These are phyloP conservation scores for Penicillium glabrum DNA, from an alignment of 2,329 filamentous ascomycete genomes.

Conservation along the genomic window DNA sequence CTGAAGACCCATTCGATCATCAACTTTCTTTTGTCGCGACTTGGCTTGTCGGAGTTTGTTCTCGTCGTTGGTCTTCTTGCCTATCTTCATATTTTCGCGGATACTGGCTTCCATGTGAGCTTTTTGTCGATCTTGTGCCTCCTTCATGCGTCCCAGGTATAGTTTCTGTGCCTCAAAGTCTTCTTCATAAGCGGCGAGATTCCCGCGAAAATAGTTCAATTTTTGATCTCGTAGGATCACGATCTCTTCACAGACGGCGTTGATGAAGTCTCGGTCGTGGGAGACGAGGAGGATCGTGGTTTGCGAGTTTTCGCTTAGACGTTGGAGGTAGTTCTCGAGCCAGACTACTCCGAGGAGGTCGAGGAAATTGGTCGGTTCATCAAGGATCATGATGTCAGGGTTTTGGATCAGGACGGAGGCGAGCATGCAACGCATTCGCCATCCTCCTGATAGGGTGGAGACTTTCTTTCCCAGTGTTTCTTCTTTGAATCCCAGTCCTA, in stretches of 20 bases:
- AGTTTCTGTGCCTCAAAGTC: slow-evolving; percentile 64
- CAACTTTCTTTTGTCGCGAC: slow-evolving; percentile 78
- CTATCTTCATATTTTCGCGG: slow-evolving; percentile 69
- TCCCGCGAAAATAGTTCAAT: slow-evolving; percentile 73
- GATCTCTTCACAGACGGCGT: slow-evolving; percentile 72
- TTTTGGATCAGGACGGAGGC: slow-evolving; percentile 68
- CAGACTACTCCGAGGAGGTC: slow-evolving; percentile 82
- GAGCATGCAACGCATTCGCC: slow-evolving; percentile 69
- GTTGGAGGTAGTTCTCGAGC: slow-evolving; percentile 71
- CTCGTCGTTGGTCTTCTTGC: slow-evolving; percentile 75
- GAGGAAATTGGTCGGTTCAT: slow-evolving; percentile 85
- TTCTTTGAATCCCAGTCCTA: slow-evolving; percentile 71
- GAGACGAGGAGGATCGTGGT: slow-evolving; percentile 76
- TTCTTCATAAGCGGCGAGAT: slow-evolving; percentile 69
- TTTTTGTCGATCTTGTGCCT: slow-evolving; percentile 77
- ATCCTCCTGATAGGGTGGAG: slow-evolving; percentile 71
- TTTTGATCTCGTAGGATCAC: slow-evolving; percentile 72
- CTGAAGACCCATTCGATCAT: slow-evolving; percentile 76
- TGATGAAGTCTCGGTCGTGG: slow-evolving; percentile 79
- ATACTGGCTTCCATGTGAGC: slow-evolving; percentile 80
- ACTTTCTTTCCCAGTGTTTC: slow-evolving; percentile 60
- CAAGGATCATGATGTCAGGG: slow-evolving; percentile 75
- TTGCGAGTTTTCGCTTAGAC: slow-evolving; percentile 52
- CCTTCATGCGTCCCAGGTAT: slow-evolving; percentile 72
- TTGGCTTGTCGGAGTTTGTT: slow-evolving; percentile 86